Evolutionary conservation across 768 basidiomycete species (phyloP).

Genomic region (Lenzites betulinus): DNA sequence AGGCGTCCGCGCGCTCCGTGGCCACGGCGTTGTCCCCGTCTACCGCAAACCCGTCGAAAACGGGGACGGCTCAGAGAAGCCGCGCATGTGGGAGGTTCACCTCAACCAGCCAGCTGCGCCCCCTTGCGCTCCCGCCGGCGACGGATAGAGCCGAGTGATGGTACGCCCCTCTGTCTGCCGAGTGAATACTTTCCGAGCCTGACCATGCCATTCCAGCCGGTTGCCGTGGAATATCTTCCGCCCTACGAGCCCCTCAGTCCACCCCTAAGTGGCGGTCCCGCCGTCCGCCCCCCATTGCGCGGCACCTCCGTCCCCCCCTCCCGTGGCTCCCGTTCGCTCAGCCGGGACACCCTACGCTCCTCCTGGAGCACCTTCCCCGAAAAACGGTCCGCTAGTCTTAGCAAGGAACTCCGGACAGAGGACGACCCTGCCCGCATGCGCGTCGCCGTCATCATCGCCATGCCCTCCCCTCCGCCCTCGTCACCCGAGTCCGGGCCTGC

Average conservation of each 20-base stretch:
- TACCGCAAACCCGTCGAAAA: neutral
- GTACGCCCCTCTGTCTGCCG: neutral
- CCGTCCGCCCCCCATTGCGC: neutral
- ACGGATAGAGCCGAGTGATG: constrained; percentile 1
- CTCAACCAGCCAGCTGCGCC: neutral
- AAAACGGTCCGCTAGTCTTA: neutral
- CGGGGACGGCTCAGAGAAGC: constrained; percentile 8
- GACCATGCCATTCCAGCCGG: neutral
- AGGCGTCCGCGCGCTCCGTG: neutral
- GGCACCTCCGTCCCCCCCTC: neutral
- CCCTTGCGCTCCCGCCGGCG: neutral
- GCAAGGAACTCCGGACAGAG: neutral
- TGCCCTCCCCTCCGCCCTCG: neutral
- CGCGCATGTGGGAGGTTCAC: constrained; percentile 6
- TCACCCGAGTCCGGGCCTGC: neutral
- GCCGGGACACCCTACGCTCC: neutral
- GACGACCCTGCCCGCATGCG: neutral
- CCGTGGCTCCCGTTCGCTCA: neutral
- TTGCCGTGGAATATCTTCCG: neutral
- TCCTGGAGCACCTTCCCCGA: neutral
- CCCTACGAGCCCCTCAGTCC: neutral
- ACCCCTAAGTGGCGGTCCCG: neutral
- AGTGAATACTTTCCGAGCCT: neutral
- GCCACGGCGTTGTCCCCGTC: neutral
- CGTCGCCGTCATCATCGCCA: constrained; percentile 12